A percentile compares a stretch with the other conserved stretches of the same genome.
Conservation (phyloP, 2,329 filamentous ascomycete genomes). For the Fusarium brachygibbosum region DNA sequence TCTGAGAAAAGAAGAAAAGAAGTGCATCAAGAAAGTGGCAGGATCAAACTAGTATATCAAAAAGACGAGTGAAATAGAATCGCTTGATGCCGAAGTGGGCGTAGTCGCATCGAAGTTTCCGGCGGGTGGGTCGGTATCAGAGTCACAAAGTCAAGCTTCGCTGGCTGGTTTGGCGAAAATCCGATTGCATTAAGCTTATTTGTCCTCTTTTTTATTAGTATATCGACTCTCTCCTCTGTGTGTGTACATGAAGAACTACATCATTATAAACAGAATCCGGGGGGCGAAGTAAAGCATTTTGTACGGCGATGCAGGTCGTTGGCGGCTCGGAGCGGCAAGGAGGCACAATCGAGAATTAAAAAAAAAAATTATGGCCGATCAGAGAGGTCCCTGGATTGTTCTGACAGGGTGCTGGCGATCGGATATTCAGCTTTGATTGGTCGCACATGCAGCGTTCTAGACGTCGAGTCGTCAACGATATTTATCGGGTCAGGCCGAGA, state of each 20-base stretch:
- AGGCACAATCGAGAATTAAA: constrained; percentile 8
- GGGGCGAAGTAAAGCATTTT: constrained; percentile 1
- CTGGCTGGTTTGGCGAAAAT: constrained; percentile 9
- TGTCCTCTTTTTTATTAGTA: background rate
- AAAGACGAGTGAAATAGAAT: constrained; percentile 26
- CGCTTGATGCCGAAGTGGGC: constrained; percentile 44
- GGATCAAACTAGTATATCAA: constrained; percentile 30
- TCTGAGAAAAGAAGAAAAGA: background rate
- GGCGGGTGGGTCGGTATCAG: constrained; percentile 34
- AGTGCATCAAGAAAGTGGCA: constrained; percentile 7
- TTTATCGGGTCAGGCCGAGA: constrained; percentile 24
- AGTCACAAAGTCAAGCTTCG: constrained; percentile 31
- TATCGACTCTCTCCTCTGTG: background rate
- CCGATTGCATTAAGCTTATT: background rate
- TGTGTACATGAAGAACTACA: background rate
- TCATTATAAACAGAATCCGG: background rate
- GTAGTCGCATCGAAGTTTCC: constrained; percentile 38
- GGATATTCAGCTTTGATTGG: constrained; percentile 24
- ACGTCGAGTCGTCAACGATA: constrained; percentile 44
- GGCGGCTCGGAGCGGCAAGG: background rate
- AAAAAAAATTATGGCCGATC: constrained; percentile 18
- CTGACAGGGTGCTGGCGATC: constrained; percentile 6
- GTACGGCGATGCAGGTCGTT: background rate
- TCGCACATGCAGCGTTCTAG: constrained; percentile 20
- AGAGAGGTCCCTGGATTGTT: constrained; percentile 32